These are phyloP conservation scores for Spatholobus suberectus DNA, from an alignment of 306 rosid species.

Conservation along the genomic window DNA sequence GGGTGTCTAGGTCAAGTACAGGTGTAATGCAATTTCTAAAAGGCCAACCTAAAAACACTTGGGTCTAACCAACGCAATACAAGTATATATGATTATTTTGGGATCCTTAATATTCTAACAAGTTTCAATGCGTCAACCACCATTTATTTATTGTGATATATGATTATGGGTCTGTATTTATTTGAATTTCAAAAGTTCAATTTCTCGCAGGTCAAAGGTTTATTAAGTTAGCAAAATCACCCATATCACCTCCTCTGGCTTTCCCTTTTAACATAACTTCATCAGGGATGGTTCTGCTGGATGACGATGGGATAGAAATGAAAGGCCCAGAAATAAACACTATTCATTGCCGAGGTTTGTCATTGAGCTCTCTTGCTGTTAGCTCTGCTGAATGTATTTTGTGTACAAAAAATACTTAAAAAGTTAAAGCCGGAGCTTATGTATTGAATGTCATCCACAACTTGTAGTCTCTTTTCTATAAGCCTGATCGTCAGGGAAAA, in stretches of 20 bases:
- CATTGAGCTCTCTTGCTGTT: slow-evolving; percentile 33
- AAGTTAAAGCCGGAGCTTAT: slow-evolving; percentile 13
- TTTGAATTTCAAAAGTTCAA: slow-evolving; percentile 28
- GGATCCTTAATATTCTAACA: slow-evolving; percentile 32
- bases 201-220: slow-evolving; percentile 73
- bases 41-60: slow-evolving; percentile 8
- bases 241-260: slow-evolving; percentile 82
- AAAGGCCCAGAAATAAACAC: slow-evolving; percentile 70
- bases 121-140: slow-evolving; percentile 12
- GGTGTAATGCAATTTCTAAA: background rate
- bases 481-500: slow-evolving; percentile 18
- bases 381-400: slow-evolving; percentile 22
- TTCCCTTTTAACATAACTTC: slow-evolving; percentile 76
- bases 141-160: background rate
- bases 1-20: background rate
- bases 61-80: background rate
- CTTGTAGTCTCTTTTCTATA: background rate
- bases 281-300: slow-evolving; percentile 71
- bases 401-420: background rate
- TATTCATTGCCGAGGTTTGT: slow-evolving; percentile 87
- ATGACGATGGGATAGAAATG: slow-evolving; percentile 69
- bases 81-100: background rate
- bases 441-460: background rate
- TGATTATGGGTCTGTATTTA: slow-evolving; percentile 9
- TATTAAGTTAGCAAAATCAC: slow-evolving; percentile 88